Conservation (phyloP, 306 rosid species). For the Ochetophila trinervis region DNA sequence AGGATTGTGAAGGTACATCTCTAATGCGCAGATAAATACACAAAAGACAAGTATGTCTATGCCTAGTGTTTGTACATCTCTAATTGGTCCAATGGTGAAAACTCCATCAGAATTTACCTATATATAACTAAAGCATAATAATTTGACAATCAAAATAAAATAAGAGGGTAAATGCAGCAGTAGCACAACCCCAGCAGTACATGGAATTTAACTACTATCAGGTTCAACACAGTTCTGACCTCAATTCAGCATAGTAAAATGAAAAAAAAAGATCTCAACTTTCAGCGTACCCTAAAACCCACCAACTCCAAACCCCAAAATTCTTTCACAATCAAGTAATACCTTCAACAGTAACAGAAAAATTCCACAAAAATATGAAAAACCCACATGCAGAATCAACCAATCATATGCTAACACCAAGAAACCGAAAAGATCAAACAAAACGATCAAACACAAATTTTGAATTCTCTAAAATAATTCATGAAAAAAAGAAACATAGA, state of each 20-base stretch:
- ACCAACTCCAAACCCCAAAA: conserved; percentile 29
- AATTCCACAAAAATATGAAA: conserved; percentile 27
- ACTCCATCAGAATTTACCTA: neutral
- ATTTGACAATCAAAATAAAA: neutral
- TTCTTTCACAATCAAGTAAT: conserved; percentile 8
- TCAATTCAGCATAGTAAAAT: conserved; percentile 19
- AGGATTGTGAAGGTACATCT: too few species aligned
- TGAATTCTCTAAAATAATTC: too few species aligned
- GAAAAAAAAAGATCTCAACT: conserved; percentile 13
- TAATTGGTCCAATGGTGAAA: neutral
- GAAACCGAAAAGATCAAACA: too few species aligned
- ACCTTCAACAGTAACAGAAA: conserved; percentile 22
- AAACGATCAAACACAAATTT: too few species aligned
- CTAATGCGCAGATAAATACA: too few species aligned
- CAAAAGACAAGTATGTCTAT: too few species aligned
- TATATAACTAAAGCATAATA: too few species aligned
- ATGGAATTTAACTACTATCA: conserved; percentile 14
- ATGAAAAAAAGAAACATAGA: conserved; percentile 2
- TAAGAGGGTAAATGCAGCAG: conserved; percentile 1
- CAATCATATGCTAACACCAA: conserved; percentile 20
- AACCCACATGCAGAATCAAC: conserved; percentile 31
- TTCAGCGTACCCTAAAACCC: conserved; percentile 27
- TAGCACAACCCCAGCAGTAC: conserved; percentile 9
- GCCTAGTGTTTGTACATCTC: too few species aligned
- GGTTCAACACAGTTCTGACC: conserved; percentile 34